Evolutionary conservation across 768 basidiomycete species (phyloP).

Genomic region (Chiua virens): DNA sequence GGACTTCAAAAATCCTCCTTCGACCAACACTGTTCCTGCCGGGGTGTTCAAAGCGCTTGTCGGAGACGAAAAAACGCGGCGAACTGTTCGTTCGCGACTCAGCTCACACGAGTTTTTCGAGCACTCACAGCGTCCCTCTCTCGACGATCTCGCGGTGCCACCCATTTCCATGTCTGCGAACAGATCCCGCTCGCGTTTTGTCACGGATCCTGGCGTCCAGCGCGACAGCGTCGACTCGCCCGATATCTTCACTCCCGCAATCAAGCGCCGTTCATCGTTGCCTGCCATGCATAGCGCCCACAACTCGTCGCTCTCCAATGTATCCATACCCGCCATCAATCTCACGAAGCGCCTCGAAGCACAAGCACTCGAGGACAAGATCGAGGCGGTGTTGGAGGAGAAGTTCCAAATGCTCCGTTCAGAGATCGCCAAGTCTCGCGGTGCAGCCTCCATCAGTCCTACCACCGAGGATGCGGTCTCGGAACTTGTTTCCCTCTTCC

Average conservation of each 20-base stretch:
- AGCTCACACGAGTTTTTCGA: conserved; percentile 75
- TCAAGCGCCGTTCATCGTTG: conserved; percentile 55
- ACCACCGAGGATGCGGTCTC: conserved; percentile 61
- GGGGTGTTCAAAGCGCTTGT: conserved; percentile 82
- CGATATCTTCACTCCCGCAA: conserved; percentile 45
- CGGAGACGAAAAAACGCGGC: conserved; percentile 65
- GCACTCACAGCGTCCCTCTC: conserved; percentile 63
- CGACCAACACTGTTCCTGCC: conserved; percentile 78
- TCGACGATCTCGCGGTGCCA: conserved; percentile 74
- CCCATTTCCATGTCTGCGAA: conserved; percentile 65
- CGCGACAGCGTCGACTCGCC: conserved; percentile 30
- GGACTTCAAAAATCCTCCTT: conserved; percentile 70
- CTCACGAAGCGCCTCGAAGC: conserved; percentile 57
- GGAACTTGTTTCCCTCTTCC: conserved; percentile 68
- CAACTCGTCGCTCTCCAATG: conserved; percentile 44
- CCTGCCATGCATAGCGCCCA: conserved; percentile 51
- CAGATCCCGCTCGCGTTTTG: conserved; percentile 50
- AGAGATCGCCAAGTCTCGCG: conserved; percentile 34
- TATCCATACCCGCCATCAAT: conserved; percentile 48
- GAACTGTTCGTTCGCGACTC: conserved; percentile 73
- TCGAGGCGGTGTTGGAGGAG: conserved; percentile 67
- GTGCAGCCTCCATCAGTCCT: conserved; percentile 36
- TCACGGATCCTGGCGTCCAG: conserved; percentile 55
- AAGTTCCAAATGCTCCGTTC: conserved; percentile 55
- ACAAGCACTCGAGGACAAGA: conserved; percentile 58